Evolutionary conservation across 2,329 filamentous ascomycete genomes (phyloP).

Genomic region (Periglandula ipomoeae): DNA sequence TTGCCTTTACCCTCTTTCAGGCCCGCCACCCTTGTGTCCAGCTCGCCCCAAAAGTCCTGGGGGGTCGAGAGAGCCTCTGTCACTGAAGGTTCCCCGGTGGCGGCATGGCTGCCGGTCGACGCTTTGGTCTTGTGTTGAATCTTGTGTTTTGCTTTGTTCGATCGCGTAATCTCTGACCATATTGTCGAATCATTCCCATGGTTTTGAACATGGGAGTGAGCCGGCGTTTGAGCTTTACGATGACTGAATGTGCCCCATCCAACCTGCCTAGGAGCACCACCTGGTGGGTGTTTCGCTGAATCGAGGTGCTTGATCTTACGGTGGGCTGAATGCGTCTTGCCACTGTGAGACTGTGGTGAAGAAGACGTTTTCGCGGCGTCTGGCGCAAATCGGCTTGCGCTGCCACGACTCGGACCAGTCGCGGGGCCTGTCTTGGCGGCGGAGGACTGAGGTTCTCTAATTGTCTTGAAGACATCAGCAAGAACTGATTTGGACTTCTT

Average conservation of each 20-base stretch:
- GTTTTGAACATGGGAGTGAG: conserved; percentile 6
- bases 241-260: conserved; percentile 16
- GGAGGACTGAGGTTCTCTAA: conserved; percentile 16
- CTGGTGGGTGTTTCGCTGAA: conserved; percentile 1
- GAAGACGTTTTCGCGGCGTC: not conserved
- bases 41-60: conserved; percentile 18
- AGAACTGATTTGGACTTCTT: conserved; percentile 20
- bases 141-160: not conserved
- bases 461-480: conserved; percentile 23
- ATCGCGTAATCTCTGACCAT: conserved; percentile 12
- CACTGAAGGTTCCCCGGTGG: not conserved
- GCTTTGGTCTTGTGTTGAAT: not conserved
- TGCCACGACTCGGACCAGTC: not conserved
- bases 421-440: conserved; percentile 19
- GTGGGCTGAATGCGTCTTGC: not conserved
- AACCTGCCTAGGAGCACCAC: conserved; percentile 6
- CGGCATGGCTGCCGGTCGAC: not conserved
- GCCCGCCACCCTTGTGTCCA: conserved; percentile 13
- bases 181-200: conserved; percentile 11
- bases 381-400: not conserved
- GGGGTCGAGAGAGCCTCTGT: not conserved
- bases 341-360: not conserved
- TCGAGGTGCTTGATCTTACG: conserved; percentile 2
- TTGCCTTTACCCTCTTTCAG: conserved; percentile 9
- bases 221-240: conserved; percentile 10